Evolutionary conservation across 1,139 yeast species (phyloP), one percentile per base, ranked within the genome.

Genomic region (Magnusiomyces tetraspermus): DNA sequence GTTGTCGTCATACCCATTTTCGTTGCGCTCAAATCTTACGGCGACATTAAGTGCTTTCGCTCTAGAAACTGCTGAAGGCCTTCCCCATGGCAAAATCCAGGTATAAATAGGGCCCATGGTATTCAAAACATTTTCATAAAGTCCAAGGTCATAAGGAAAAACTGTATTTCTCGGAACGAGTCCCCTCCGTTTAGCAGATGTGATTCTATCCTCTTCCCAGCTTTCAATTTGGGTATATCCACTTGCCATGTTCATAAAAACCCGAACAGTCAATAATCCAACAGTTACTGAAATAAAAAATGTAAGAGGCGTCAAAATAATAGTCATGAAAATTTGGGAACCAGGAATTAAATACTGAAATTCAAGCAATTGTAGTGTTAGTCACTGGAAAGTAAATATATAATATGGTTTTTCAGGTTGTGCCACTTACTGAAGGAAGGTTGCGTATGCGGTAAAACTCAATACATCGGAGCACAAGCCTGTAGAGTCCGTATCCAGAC

Each of bases 161-260:
- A 62, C 67, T n/a, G 61, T 65, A n/a, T 56, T 54, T 31, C 57
- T 41, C 1, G 58, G 59, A 19, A 62, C 60, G 38, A 68, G 55
- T 37, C 58, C 55, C 2, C 71, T 62, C n/a, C 72, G 74, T 55
- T 83, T 76, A 59, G 83, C 86, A 8, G 81, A 74, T 53, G 81
- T 88, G 1, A 88, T 71, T 56, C 97, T 75, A 59, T 92, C 97
- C 70, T 76, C 70, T 62, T 92, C 97, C 98, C 98, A 92, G 2
- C 77, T 73, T 67, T 92, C 98, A 54, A 92, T 90, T 66, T 88
- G 95, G 1, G 97, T 82, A 77, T 80, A 83, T n/a, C 97, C 96
- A 42, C 73, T 71, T 51, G 79, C 64, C 2, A 77, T 61, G 61
- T 83, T 80, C 51, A 73, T 67, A 2, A 83, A 37, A 55, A 90